Conservation (phyloP, 176 grass and related monocot genomes). For the Canna indica region DNA sequence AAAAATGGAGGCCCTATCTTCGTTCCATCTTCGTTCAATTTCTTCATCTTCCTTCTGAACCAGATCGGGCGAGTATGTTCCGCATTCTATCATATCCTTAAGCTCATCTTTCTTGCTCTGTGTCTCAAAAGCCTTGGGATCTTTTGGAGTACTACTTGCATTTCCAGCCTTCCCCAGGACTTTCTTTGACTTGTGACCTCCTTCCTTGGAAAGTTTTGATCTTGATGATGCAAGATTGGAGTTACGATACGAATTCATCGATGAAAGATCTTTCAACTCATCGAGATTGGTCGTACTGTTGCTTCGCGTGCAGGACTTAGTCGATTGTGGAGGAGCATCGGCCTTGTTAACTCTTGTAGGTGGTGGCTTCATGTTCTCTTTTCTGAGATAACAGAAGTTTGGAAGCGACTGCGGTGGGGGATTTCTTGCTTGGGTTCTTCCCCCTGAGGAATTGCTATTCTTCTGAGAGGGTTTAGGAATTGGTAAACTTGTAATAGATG, state of each 20-base stretch:
- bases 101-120: slow-evolving; percentile 24
- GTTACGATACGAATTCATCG: background rate
- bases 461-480: background rate
- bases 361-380: slow-evolving; percentile 13
- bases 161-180: slow-evolving; percentile 41
- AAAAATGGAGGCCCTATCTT: background rate
- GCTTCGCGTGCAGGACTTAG: background rate
- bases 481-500: background rate
- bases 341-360: background rate
- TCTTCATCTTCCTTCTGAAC: background rate
- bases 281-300: background rate
- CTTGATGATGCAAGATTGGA: background rate
- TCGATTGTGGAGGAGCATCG: background rate
- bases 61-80: background rate
- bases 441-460: background rate
- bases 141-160: slow-evolving; percentile 12
- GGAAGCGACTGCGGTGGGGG: background rate
- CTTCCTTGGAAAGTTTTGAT: slow-evolving; percentile 26
- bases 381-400: background rate
- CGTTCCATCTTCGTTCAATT: background rate
- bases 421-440: background rate
- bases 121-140: slow-evolving; percentile 27
- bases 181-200: slow-evolving; percentile 22
- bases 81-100: background rate
- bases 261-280: slow-evolving; percentile 10